Evolutionary conservation across 2,329 filamentous ascomycete species (phyloP), one percentile per base, ranked within the genome.

Genomic region (Penicillium sp.): DNA sequence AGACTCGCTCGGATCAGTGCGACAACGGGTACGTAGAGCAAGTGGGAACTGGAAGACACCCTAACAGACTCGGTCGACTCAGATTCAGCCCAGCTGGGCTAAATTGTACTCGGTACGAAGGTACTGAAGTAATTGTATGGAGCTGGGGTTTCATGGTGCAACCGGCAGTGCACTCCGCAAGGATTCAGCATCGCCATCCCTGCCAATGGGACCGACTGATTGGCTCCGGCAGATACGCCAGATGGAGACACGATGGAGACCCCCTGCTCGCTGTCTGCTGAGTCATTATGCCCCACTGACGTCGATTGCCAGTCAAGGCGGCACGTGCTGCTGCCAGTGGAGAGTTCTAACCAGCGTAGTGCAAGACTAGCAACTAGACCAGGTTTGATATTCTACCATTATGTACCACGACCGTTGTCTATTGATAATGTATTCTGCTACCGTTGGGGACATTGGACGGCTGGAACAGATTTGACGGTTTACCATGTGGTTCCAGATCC

Each of bases 251-350:
- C 24, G 10, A 28, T 5, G 13, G 42, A 7, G 42, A 16, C n/a
- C 21, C 24, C 19, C 31, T 29, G 31, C 31, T 16, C 26, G 24
- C 14, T 21, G 6, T 29, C 5, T 11, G 42, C 26, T 56, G 54
- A 56, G 19, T 56, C 54, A 56, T 21, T 42, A 2, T n/a, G 19
- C 29, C 24, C 47, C 54, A 56, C 51, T 51, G 47, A 45, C 36
- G 21, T 49, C 16, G 31, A 14, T 50, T 26, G 45, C 55, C 55
- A 58, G 24, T 58, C 48, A 47, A 29, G 44, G 11, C 37, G n/a
- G 39, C 55, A 58, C 55, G 55, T 58, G 55, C 45, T 29, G 23
- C 39, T 2, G 19, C 16, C 13, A 36, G 33, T 36, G 33, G 33
- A 33, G 9, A 11, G 31, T 8, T 10, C 13, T 6, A 13, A 8